Conservation (phyloP, 2,329 filamentous ascomycete species). For the Zymoseptoria tritici region DNA sequence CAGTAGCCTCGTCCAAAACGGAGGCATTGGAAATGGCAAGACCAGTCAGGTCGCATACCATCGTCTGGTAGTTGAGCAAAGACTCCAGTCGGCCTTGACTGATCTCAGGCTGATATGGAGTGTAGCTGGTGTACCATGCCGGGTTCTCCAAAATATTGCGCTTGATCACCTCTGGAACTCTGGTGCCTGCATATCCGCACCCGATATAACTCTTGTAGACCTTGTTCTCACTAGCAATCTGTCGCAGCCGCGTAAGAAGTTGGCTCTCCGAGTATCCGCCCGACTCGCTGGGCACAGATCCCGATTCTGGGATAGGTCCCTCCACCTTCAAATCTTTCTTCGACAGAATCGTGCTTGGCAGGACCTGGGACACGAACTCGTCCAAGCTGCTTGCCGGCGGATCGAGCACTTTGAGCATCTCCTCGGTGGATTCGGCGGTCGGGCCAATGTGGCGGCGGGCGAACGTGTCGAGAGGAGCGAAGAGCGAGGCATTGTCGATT, state of each 20-base stretch:
- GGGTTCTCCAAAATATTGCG: slow-evolving; percentile 88
- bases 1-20: slow-evolving; percentile 82
- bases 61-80: slow-evolving; percentile 88
- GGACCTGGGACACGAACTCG: slow-evolving; percentile 74
- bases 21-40: slow-evolving; percentile 87
- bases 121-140: slow-evolving; percentile 97
- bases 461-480: slow-evolving; percentile 56
- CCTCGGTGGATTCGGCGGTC: slow-evolving; percentile 56
- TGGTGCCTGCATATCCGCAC: slow-evolving; percentile 79
- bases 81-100: slow-evolving; percentile 91
- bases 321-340: slow-evolving; percentile 54
- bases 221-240: slow-evolving; percentile 55
- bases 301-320: slow-evolving; percentile 38
- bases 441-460: slow-evolving; percentile 82
- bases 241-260: slow-evolving; percentile 47
- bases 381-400: slow-evolving; percentile 68
- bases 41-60: slow-evolving; percentile 80
- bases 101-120: slow-evolving; percentile 94
- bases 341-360: slow-evolving; percentile 72
- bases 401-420: slow-evolving; percentile 75
- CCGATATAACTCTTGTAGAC: slow-evolving; percentile 68
- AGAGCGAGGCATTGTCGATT: slow-evolving; percentile 27
- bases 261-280: slow-evolving; percentile 53
- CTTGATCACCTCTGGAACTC: slow-evolving; percentile 82
- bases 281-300: slow-evolving; percentile 26